phyloP scores from a whole-genome alignment of 2,329 filamentous ascomycete genomes.

The Fusarium sp. region DNA sequence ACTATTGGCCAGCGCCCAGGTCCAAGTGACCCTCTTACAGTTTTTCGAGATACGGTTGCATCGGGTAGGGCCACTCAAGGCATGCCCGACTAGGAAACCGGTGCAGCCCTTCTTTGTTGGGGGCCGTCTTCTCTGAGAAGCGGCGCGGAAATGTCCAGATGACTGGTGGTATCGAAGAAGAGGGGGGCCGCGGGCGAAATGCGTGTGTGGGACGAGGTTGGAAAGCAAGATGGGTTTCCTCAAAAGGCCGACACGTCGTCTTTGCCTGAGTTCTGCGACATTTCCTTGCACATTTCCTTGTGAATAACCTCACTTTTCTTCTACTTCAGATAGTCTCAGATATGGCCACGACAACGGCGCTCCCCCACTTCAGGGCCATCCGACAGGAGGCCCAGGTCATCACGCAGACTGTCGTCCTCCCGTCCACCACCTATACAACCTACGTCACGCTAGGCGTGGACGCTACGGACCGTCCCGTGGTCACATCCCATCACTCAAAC shows the following conservation, averaged over 20 bases:
- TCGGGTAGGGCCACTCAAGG: conserved; percentile 3
- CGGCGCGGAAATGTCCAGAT: conserved; percentile 32
- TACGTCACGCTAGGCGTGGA: conserved; percentile 47
- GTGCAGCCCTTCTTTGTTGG: conserved; percentile 13
- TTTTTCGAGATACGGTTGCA: conserved; percentile 29
- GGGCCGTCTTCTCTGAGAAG: conserved; percentile 11
- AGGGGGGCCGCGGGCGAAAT: conserved; percentile 28
- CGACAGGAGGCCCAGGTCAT: conserved; percentile 48
- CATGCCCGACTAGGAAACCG: conserved; percentile 15
- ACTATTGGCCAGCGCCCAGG: conserved; percentile 29
- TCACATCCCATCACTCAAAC: conserved; percentile 25
- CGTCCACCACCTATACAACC: conserved; percentile 52
- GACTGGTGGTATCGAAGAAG: conserved; percentile 29
- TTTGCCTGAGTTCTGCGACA: neutral
- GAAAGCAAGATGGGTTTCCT: neutral
- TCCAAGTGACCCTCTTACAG: conserved; percentile 29
- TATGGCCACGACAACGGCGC: conserved; percentile 11
- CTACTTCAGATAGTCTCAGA: neutral
- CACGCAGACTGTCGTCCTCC: conserved; percentile 52
- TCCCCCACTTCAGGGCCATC: conserved; percentile 29
- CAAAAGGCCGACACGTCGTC: conserved; percentile 28
- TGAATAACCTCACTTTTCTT: conserved; percentile 34
- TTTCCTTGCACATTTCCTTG: conserved; percentile 28
- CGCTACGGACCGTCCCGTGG: conserved; percentile 24
- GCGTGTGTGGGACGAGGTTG: conserved; percentile 14